phyloP scores from a whole-genome alignment of 257 asterid species.

The Phtheirospermum japonicum region DNA sequence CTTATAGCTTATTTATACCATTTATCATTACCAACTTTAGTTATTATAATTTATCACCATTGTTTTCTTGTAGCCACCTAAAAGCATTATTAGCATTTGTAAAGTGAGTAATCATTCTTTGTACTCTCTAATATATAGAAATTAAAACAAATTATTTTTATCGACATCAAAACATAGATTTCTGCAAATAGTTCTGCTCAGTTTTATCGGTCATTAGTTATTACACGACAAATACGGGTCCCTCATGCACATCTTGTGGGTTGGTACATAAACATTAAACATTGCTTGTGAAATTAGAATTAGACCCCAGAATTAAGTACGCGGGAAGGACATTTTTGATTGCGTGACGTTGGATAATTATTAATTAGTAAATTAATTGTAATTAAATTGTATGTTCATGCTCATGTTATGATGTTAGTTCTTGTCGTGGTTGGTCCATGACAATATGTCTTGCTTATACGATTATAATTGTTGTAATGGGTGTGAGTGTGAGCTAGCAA shows the following conservation, averaged over 20 bases:
- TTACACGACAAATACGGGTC: no score
- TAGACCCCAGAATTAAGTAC: neutral
- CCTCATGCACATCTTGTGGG: neutral
- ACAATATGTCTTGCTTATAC: neutral
- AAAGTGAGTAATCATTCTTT: constrained; percentile 31
- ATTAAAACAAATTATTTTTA: constrained; percentile 20
- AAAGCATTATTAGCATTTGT: constrained; percentile 29
- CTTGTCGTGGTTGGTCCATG: constrained; percentile 2
- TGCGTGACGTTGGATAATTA: constrained; percentile 3
- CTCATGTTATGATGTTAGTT: constrained; percentile 8
- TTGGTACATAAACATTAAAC: neutral
- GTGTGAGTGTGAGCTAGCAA: constrained; percentile 3
- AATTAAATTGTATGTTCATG: neutral
- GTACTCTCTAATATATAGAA: constrained; percentile 23
- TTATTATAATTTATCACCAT: constrained; percentile 24
- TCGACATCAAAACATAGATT: neutral
- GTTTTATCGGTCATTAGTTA: no score
- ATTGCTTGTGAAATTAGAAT: constrained; percentile 13
- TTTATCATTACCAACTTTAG: constrained; percentile 20
- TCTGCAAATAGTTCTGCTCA: no score
- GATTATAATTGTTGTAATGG: neutral
- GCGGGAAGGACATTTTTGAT: neutral
- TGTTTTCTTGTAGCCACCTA: constrained; percentile 24
- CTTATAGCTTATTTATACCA: constrained; percentile 23
- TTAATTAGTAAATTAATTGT: neutral